Evolutionary conservation across 2,329 filamentous ascomycete genomes (phyloP).

Genomic region (Fusarium sp.): DNA sequence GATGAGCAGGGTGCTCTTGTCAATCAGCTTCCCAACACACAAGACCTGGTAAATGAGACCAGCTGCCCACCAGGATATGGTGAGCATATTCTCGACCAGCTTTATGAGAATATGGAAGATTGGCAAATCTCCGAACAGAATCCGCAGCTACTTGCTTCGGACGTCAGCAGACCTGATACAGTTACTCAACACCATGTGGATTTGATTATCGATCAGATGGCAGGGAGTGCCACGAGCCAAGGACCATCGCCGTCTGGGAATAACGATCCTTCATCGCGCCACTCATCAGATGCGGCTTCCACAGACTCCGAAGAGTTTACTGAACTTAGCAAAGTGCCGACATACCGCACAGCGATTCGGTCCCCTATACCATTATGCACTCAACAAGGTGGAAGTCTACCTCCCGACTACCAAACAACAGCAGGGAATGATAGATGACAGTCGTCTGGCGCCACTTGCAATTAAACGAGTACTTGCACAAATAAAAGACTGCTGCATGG

Average conservation of each 20-base stretch:
- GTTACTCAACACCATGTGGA: slow-evolving; percentile 51
- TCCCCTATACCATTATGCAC: slow-evolving; percentile 69
- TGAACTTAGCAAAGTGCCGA: slow-evolving; percentile 79
- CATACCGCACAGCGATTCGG: slow-evolving; percentile 80
- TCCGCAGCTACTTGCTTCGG: slow-evolving; percentile 74
- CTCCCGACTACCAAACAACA: slow-evolving; percentile 77
- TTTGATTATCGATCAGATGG: slow-evolving; percentile 62
- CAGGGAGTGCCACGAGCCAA: slow-evolving; percentile 30
- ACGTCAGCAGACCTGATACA: slow-evolving; percentile 65
- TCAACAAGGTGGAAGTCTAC: slow-evolving; percentile 62
- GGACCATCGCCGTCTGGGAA: background rate
- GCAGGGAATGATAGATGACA: background rate
- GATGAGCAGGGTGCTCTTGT: slow-evolving; percentile 87
- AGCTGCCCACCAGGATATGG: slow-evolving; percentile 91
- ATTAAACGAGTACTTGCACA: background rate
- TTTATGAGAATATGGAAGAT: slow-evolving; percentile 89
- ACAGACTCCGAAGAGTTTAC: slow-evolving; percentile 72
- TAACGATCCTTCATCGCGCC: slow-evolving; percentile 59
- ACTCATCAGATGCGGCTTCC: slow-evolving; percentile 66
- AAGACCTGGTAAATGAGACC: slow-evolving; percentile 67
- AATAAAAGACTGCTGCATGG: too few species aligned
- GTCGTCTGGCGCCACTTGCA: too few species aligned
- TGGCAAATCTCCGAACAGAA: slow-evolving; percentile 79
- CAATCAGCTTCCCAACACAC: slow-evolving; percentile 64
- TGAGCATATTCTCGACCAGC: slow-evolving; percentile 88